Evolutionary conservation across 2,329 filamentous ascomycete species (phyloP).

Genomic region (Aspergillus jensenii): DNA sequence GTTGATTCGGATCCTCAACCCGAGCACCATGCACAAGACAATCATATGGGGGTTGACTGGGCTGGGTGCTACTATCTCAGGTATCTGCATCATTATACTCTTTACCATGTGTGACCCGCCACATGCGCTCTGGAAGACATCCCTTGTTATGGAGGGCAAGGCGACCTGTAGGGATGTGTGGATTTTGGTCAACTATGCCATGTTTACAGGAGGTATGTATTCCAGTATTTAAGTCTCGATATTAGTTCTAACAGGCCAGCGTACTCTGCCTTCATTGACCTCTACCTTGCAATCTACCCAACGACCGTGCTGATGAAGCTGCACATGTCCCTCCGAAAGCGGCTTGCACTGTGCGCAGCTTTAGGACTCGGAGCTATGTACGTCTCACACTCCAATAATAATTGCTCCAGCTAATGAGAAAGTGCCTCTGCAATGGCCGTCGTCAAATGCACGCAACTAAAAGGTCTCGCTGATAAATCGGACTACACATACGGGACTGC

Average conservation of each 20-base stretch:
- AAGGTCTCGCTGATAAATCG: constrained; percentile 22
- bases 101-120: constrained; percentile 46
- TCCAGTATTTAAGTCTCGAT: too few species aligned
- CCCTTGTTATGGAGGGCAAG: constrained; percentile 19
- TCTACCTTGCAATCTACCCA: constrained; percentile 36
- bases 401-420: constrained; percentile 11
- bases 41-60: constrained; percentile 30
- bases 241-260: constrained; percentile 15
- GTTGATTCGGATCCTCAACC: constrained; percentile 29
- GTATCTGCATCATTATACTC: constrained; percentile 41
- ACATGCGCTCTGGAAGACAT: constrained; percentile 39
- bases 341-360: constrained; percentile 27
- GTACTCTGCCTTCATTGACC: constrained; percentile 31
- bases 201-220: constrained; percentile 39
- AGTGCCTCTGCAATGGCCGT: constrained; percentile 35
- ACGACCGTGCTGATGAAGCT: constrained; percentile 31
- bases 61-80: constrained; percentile 30
- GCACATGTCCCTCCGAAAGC: constrained; percentile 32
- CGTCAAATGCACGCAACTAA: constrained; percentile 33
- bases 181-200: constrained; percentile 42
- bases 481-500: constrained; percentile 39
- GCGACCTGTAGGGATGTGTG: constrained; percentile 37
- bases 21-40: constrained; percentile 16
- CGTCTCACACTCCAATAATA: not conserved
- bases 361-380: constrained; percentile 34